These are phyloP conservation scores for Trichoderma orchidacearum DNA, from an alignment of 495 filamentous ascomycete genomes.

Conservation along the genomic window DNA sequence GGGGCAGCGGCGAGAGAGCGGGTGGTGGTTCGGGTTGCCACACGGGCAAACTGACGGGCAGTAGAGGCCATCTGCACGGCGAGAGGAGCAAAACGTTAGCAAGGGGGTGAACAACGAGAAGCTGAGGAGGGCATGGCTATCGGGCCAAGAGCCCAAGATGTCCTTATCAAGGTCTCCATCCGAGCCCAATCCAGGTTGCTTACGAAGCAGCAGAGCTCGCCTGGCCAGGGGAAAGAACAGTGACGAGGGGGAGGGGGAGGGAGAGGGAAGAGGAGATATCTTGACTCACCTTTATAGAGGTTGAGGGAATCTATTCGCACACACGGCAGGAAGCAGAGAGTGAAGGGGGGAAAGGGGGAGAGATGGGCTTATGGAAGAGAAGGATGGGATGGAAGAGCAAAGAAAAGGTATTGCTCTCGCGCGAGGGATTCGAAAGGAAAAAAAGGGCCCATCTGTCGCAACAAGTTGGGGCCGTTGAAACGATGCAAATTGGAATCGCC, in stretches of 20 bases:
- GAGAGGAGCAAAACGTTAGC: neutral
- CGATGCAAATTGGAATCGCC: neutral
- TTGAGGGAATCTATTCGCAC: neutral
- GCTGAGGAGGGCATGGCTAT: neutral
- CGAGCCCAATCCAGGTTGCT: no score
- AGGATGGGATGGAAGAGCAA: neutral
- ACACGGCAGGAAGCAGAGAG: no score
- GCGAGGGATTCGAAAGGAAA: neutral
- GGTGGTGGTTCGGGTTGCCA: constrained; percentile 40
- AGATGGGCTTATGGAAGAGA: neutral
- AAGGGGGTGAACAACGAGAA: neutral
- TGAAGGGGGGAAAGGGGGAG: neutral
- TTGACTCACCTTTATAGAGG: neutral
- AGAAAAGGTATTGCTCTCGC: no score
- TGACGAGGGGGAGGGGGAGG: neutral
- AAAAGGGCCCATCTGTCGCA: neutral
- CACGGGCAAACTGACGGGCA: constrained; percentile 40
- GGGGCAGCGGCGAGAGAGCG: constrained; percentile 33
- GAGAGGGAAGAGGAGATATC: neutral
- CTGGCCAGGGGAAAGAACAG: no score
- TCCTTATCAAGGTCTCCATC: neutral
- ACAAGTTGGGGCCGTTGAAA: neutral
- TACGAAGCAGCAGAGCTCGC: no score
- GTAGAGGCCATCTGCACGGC: constrained; percentile 29
- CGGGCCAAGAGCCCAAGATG: neutral